Percentiles rank a stretch among this genome's conserved stretches.
phyloP scores from a whole-genome alignment of 345 rosid species.

The Eucalyptus urophylla region DNA sequence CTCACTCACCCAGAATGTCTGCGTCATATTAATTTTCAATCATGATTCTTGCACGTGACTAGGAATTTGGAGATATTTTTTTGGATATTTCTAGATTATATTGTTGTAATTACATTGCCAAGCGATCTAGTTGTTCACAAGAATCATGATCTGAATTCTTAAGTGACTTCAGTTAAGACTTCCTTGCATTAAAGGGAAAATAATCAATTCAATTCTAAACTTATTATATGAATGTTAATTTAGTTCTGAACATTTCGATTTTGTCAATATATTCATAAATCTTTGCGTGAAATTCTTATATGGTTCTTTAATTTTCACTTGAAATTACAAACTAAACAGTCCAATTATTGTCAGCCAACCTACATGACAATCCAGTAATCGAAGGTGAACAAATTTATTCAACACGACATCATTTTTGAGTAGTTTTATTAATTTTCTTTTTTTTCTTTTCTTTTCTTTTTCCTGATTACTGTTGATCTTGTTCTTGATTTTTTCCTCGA shows the following conservation, averaged over 20 bases:
- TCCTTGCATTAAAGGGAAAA: neutral
- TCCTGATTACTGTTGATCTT: neutral
- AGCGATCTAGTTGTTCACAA: neutral
- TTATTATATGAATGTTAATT: neutral
- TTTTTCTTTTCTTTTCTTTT: neutral
- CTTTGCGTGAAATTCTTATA: neutral
- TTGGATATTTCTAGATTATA: neutral
- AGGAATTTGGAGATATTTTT: neutral
- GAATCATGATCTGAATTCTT: neutral
- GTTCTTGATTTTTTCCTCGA: neutral
- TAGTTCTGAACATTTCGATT: rapidly evolving
- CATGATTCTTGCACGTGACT: neutral
- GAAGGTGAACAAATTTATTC: neutral
- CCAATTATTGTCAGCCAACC: neutral
- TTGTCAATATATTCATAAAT: neutral
- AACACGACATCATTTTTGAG: neutral
- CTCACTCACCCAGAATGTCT: neutral
- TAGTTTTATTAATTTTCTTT: neutral
- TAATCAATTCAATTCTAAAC: neutral
- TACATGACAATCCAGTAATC: neutral
- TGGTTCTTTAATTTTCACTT: neutral
- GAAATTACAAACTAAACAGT: neutral
- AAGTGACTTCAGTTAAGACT: neutral
- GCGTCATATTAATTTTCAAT: neutral
- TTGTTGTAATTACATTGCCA: neutral